Evolutionary conservation across 2,329 filamentous ascomycete genomes (phyloP).

Genomic region (Trichoderma lentiforme): DNA sequence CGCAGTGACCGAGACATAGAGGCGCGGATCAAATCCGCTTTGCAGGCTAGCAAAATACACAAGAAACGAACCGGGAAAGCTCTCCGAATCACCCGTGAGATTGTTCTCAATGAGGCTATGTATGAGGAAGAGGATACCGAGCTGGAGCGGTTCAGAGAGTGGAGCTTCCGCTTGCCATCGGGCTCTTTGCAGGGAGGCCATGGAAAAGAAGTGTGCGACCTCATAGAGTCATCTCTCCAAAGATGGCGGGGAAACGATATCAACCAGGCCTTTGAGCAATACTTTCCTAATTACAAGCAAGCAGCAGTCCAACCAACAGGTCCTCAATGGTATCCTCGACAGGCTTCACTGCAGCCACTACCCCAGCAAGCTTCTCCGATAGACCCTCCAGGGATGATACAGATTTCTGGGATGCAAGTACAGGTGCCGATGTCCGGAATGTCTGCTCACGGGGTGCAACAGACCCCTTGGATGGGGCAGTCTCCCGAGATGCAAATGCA

Average conservation of each 20-base stretch:
- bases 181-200: not conserved
- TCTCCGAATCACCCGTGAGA: slow-evolving; percentile 77
- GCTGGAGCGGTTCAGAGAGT: slow-evolving; percentile 50
- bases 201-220: slow-evolving; percentile 42
- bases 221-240: slow-evolving; percentile 36
- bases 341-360: not conserved
- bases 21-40: slow-evolving; percentile 81
- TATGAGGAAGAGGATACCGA: slow-evolving; percentile 94
- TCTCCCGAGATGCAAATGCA: not conserved
- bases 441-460: not conserved
- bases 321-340: slow-evolving; percentile 19
- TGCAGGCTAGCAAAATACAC: slow-evolving; percentile 86
- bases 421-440: not conserved
- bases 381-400: not conserved
- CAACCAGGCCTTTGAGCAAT: slow-evolving; percentile 45
- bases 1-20: slow-evolving; percentile 83
- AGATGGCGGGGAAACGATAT: slow-evolving; percentile 45
- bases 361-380: not conserved
- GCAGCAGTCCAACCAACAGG: slow-evolving; percentile 26
- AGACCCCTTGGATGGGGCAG: not conserved
- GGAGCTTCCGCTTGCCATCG: slow-evolving; percentile 16
- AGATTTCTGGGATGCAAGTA: not conserved
- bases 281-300: slow-evolving; percentile 41
- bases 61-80: slow-evolving; percentile 80
- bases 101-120: slow-evolving; percentile 89